These are phyloP conservation scores for Pyrenula massariospora DNA, from an alignment of 495 filamentous ascomycete species.

Conservation along the genomic window DNA sequence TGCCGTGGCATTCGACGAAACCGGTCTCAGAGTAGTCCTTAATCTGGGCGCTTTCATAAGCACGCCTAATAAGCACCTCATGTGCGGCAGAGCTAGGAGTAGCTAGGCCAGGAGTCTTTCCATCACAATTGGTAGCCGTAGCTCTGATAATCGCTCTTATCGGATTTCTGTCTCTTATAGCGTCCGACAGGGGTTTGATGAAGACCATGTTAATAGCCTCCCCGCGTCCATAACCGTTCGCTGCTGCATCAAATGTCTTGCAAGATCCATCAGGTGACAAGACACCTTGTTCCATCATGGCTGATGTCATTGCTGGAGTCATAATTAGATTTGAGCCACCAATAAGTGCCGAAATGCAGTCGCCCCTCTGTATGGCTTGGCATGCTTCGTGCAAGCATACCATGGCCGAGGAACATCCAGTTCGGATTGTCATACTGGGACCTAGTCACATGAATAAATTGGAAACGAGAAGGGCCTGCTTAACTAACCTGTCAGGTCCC, in stretches of 20 bases:
- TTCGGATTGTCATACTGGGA: slow-evolving; percentile 16
- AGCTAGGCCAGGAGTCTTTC: slow-evolving; percentile 23
- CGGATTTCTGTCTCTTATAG: slow-evolving; percentile 16
- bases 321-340: slow-evolving; percentile 28
- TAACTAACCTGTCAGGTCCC: too few species aligned
- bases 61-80: slow-evolving; percentile 5
- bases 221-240: slow-evolving; percentile 26
- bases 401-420: slow-evolving; percentile 24
- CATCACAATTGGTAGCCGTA: slow-evolving; percentile 19
- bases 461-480: too few species aligned
- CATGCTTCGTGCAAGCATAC: slow-evolving; percentile 22
- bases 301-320: slow-evolving; percentile 19
- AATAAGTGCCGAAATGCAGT: slow-evolving; percentile 22
- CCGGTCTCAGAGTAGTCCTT: slow-evolving; percentile 10
- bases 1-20: slow-evolving; percentile 28
- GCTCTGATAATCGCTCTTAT: slow-evolving; percentile 17
- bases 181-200: slow-evolving; percentile 21
- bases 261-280: slow-evolving; percentile 24
- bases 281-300: slow-evolving; percentile 21
- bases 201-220: slow-evolving; percentile 21
- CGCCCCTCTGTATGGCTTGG: slow-evolving; percentile 20
- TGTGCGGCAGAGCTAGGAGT: slow-evolving; percentile 18
- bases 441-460: slow-evolving; percentile 15
- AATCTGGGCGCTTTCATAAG: slow-evolving; percentile 11
- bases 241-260: slow-evolving; percentile 27